Evolutionary conservation across 2,329 filamentous ascomycete species (phyloP).

Genomic region (Cercospora beticola): DNA sequence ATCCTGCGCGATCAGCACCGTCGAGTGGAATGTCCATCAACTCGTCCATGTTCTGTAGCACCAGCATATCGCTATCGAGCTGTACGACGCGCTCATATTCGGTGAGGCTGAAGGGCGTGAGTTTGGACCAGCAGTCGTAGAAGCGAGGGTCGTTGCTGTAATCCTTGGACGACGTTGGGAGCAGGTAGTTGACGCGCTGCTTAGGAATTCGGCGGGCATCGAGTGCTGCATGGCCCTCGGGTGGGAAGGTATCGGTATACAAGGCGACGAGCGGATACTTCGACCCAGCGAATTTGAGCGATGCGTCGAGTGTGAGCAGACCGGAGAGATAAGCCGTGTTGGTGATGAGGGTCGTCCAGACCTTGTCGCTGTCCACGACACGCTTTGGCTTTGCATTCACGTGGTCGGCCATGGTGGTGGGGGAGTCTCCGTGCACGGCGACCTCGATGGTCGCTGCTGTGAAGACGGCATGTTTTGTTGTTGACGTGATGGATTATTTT

Average conservation of each 20-base stretch:
- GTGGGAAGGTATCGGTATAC: conserved; percentile 75
- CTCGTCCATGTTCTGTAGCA: conserved; percentile 84
- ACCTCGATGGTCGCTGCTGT: conserved; percentile 19
- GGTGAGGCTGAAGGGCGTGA: conserved; percentile 72
- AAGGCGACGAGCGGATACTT: conserved; percentile 78
- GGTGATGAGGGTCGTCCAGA: conserved; percentile 86
- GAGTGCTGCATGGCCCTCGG: conserved; percentile 67
- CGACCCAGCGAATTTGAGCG: conserved; percentile 63
- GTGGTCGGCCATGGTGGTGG: conserved; percentile 20
- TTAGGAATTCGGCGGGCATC: conserved; percentile 66
- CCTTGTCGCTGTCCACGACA: conserved; percentile 49
- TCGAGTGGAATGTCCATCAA: conserved; percentile 81
- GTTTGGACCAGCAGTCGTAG: conserved; percentile 87
- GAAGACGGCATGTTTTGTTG: conserved; percentile 1
- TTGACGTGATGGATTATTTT: not conserved
- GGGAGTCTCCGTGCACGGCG: conserved; percentile 1
- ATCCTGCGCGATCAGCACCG: conserved; percentile 50
- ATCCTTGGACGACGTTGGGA: conserved; percentile 64
- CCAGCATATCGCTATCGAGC: conserved; percentile 86
- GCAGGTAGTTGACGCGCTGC: conserved; percentile 69
- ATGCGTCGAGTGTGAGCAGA: conserved; percentile 76
- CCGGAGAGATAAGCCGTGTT: conserved; percentile 80
- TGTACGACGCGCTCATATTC: conserved; percentile 79
- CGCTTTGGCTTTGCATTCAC: conserved; percentile 30
- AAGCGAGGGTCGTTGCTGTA: conserved; percentile 79